Conservation (phyloP, 192 early-diverging fungal genomes). For the Backusella sp. region DNA sequence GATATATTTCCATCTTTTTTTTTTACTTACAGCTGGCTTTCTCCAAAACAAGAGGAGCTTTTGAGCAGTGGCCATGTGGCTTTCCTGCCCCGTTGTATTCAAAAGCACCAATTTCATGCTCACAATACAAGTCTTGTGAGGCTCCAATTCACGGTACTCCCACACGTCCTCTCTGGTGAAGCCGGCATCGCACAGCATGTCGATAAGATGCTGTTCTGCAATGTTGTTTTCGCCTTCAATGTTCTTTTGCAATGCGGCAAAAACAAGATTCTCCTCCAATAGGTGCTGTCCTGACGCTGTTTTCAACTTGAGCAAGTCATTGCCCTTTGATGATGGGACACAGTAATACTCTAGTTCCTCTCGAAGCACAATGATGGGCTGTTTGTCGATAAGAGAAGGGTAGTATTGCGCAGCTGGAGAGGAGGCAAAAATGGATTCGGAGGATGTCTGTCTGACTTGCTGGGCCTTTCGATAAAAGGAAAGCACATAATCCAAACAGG, state of each 20-base stretch:
- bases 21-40: slow-evolving; percentile 66
- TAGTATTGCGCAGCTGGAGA: neutral
- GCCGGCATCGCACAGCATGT: slow-evolving; percentile 78
- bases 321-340: slow-evolving; percentile 2
- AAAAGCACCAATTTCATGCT: slow-evolving; percentile 70
- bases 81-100: slow-evolving; percentile 63
- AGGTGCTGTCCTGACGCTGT: slow-evolving; percentile 61
- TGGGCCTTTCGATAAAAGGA: slow-evolving; percentile 46
- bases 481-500: slow-evolving; percentile 52
- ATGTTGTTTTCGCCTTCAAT: slow-evolving; percentile 66
- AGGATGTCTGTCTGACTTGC: slow-evolving; percentile 13
- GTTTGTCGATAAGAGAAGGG: slow-evolving; percentile 48
- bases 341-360: slow-evolving; percentile 83
- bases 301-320: slow-evolving; percentile 52
- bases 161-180: slow-evolving; percentile 70
- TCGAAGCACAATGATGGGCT: slow-evolving; percentile 71
- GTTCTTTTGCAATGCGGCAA: slow-evolving; percentile 72
- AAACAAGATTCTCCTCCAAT: slow-evolving; percentile 66
- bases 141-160: slow-evolving; percentile 74
- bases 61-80: slow-evolving; percentile 72
- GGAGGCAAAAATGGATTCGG: neutral
- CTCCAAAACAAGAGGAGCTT: slow-evolving; percentile 77
- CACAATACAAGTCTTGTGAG: slow-evolving; percentile 62
- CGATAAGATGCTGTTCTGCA: slow-evolving; percentile 77
- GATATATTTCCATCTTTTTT: neutral